A percentile compares a stretch with the other conserved stretches of the same genome.
Evolutionary conservation across 2,329 filamentous ascomycete species (phyloP).

Genomic region (Huntiella savannae): DNA sequence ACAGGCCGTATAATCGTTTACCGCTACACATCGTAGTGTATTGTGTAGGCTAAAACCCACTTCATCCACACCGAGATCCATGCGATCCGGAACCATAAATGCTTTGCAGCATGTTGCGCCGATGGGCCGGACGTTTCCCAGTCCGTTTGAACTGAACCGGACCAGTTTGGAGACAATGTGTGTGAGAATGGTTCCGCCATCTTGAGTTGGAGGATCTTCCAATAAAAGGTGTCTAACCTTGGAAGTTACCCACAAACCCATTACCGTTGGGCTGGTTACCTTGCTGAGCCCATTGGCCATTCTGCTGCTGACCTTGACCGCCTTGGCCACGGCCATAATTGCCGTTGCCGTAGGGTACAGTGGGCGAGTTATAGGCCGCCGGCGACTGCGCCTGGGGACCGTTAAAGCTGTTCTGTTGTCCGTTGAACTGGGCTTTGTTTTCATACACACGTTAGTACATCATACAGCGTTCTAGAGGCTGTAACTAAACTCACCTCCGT

Average conservation of each 20-base stretch:
- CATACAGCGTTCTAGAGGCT: neutral
- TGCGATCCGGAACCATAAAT: too few species aligned
- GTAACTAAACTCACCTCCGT: conserved; percentile 44
- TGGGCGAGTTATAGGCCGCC: conserved; percentile 43
- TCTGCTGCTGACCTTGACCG: conserved; percentile 28
- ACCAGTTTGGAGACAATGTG: neutral
- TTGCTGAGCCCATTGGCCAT: conserved; percentile 33
- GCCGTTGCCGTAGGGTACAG: conserved; percentile 54
- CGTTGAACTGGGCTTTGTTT: conserved; percentile 34
- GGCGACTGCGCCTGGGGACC: conserved; percentile 39
- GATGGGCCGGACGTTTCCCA: too few species aligned
- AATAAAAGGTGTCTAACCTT: conserved; percentile 26
- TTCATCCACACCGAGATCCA: too few species aligned
- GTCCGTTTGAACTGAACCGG: too few species aligned
- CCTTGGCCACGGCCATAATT: conserved; percentile 61
- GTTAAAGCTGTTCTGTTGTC: conserved; percentile 48
- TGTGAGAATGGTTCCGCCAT: conserved; percentile 1
- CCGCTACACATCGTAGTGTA: too few species aligned
- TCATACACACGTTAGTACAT: neutral
- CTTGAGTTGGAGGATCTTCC: neutral
- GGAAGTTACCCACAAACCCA: conserved; percentile 41
- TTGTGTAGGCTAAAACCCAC: too few species aligned
- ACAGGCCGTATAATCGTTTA: too few species aligned
- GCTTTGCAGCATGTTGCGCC: too few species aligned
- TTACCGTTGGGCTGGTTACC: conserved; percentile 18